Evolutionary conservation across 805 yeast genomes (phyloP).

Genomic region (Suhomyces kilbournensis): DNA sequence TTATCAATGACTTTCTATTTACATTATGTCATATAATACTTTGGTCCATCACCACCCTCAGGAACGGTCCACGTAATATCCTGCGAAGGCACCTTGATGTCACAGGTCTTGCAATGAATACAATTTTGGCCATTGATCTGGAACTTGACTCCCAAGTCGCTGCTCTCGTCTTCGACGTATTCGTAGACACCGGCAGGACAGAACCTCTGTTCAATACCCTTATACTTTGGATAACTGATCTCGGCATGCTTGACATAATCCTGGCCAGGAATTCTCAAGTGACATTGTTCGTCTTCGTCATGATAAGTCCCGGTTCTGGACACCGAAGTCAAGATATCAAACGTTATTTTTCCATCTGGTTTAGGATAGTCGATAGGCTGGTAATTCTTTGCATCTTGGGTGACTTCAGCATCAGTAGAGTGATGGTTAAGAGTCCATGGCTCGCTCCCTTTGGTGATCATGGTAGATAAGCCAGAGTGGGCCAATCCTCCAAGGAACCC

Average conservation of each 20-base stretch:
- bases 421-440: conserved; percentile 83
- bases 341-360: conserved; percentile 90
- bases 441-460: conserved; percentile 71
- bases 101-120: conserved; percentile 98
- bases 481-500: conserved; percentile 79
- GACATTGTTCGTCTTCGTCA: conserved; percentile 90
- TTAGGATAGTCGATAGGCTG: conserved; percentile 85
- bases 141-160: conserved; percentile 67
- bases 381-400: conserved; percentile 63
- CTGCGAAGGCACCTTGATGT: conserved; percentile 92
- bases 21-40: conserved; percentile 73
- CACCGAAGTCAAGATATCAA: conserved; percentile 91
- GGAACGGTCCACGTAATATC: conserved; percentile 97
- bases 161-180: conserved; percentile 66
- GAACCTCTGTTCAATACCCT: conserved; percentile 88
- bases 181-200: conserved; percentile 99
- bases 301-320: conserved; percentile 96
- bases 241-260: conserved; percentile 65
- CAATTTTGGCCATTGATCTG: conserved; percentile 96
- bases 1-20: not conserved
- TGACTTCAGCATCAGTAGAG: conserved; percentile 69
- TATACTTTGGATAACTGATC: conserved; percentile 65
- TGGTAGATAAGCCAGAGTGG: conserved; percentile 80
- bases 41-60: conserved; percentile 99
- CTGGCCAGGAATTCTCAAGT: conserved; percentile 63